Conservation (phyloP, 1,284 basidiomycete genomes). For the Tilletia indica region DNA sequence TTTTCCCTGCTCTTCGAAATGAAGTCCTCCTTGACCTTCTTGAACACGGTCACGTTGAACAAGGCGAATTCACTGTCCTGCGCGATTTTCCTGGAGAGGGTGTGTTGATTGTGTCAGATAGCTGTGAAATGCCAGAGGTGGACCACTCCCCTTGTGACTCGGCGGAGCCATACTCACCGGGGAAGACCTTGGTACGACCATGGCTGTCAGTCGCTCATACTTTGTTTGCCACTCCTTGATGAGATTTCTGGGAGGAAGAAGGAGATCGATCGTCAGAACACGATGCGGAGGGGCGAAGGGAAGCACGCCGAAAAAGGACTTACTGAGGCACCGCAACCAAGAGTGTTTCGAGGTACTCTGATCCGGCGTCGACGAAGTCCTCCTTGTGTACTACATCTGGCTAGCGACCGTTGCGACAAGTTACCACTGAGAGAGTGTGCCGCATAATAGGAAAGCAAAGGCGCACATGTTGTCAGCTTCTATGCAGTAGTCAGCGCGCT, state of each 20-base stretch:
- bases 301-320: constrained; percentile 35
- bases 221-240: constrained; percentile 83
- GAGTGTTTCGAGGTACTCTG: constrained; percentile 90
- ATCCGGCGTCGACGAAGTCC: constrained; percentile 73
- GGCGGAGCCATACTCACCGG: constrained; percentile 18
- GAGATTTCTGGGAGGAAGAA: constrained; percentile 64
- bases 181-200: constrained; percentile 96
- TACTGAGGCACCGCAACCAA: constrained; percentile 93
- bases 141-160: background rate
- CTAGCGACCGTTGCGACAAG: constrained; percentile 80
- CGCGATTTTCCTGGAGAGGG: constrained; percentile 61
- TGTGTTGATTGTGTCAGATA: constrained; percentile 7
- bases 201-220: constrained; percentile 82
- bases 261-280: background rate
- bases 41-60: constrained; percentile 86
- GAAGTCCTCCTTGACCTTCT: constrained; percentile 86
- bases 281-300: background rate
- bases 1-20: constrained; percentile 90
- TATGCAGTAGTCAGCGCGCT: background rate
- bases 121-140: background rate
- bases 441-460: background rate
- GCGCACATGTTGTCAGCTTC: background rate
- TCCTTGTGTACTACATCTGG: constrained; percentile 80
- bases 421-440: constrained; percentile 69
- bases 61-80: constrained; percentile 87